Percentiles rank a stretch among this genome's conserved stretches.
Conservation (phyloP, 2,329 filamentous ascomycete species). For the Sporothrix pseudoabietina region DNA sequence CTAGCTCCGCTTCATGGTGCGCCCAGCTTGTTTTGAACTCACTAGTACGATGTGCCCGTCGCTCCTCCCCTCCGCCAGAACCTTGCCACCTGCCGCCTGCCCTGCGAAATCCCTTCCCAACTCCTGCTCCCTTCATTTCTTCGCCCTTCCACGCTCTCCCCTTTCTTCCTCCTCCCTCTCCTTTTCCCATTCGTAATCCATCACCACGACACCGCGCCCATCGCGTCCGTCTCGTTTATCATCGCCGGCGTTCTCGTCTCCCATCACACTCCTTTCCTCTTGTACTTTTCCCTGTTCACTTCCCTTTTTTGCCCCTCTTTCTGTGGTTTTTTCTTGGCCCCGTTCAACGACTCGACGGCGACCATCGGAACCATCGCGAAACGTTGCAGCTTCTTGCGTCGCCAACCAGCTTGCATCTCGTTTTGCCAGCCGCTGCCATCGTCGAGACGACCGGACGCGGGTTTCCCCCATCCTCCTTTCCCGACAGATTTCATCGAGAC, state of each 20-base stretch:
- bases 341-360: constrained; percentile 4
- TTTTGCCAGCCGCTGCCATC: background rate
- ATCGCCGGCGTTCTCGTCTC: background rate
- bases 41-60: background rate
- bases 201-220: constrained; percentile 8
- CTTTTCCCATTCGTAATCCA: background rate
- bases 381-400: background rate
- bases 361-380: constrained; percentile 11
- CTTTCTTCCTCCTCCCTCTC: background rate
- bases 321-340: background rate
- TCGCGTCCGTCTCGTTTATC: constrained; percentile 9
- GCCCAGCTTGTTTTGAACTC: background rate
- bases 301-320: background rate
- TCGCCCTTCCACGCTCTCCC: background rate
- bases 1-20: constrained; percentile 11
- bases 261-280: background rate
- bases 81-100: constrained; percentile 10
- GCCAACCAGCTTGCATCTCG: background rate
- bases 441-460: constrained; percentile 6
- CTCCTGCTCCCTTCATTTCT: constrained; percentile 20
- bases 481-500: background rate
- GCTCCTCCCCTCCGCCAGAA: background rate
- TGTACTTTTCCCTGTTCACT: background rate
- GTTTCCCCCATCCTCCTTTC: background rate
- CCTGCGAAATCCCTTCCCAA: constrained; percentile 18